Evolutionary conservation across 768 basidiomycete genomes (phyloP).

Genomic region (Jaapia argillacea): DNA sequence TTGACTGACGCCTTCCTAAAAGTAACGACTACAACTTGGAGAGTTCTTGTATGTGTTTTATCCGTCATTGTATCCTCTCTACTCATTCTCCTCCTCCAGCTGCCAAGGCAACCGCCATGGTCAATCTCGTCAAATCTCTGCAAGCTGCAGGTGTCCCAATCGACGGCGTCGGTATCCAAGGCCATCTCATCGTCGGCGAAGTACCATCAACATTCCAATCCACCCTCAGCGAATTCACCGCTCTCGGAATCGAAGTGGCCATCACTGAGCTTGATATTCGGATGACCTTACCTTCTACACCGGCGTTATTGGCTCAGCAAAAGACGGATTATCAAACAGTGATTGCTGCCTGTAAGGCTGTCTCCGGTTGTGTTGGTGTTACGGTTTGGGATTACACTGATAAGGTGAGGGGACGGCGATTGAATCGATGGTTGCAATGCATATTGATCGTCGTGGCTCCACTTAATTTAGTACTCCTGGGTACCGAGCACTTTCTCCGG

Average conservation of each 20-base stretch:
- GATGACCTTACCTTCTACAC: constrained; percentile 47
- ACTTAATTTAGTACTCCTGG: constrained; percentile 21
- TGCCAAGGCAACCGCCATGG: constrained; percentile 47
- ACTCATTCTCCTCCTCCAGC: constrained; percentile 16
- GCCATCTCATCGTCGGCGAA: constrained; percentile 49
- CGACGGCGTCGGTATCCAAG: constrained; percentile 52
- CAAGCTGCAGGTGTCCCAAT: constrained; percentile 40
- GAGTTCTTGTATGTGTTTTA: neutral
- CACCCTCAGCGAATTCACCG: constrained; percentile 40
- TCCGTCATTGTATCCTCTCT: neutral
- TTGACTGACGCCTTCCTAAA: too few species aligned
- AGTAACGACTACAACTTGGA: constrained; percentile 29
- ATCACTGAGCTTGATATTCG: constrained; percentile 62
- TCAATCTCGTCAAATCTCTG: constrained; percentile 40
- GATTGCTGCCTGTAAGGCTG: constrained; percentile 37
- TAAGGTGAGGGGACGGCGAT: constrained; percentile 7
- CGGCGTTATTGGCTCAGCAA: constrained; percentile 42
- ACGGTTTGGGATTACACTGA: constrained; percentile 33
- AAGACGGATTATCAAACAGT: constrained; percentile 45
- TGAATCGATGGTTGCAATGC: neutral
- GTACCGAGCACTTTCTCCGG: constrained; percentile 22
- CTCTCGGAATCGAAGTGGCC: constrained; percentile 54
- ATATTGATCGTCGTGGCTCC: neutral
- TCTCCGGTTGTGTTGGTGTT: constrained; percentile 23
- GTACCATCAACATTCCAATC: constrained; percentile 35